Conservation (phyloP, 768 basidiomycete species). For the Russula brevipes region DNA sequence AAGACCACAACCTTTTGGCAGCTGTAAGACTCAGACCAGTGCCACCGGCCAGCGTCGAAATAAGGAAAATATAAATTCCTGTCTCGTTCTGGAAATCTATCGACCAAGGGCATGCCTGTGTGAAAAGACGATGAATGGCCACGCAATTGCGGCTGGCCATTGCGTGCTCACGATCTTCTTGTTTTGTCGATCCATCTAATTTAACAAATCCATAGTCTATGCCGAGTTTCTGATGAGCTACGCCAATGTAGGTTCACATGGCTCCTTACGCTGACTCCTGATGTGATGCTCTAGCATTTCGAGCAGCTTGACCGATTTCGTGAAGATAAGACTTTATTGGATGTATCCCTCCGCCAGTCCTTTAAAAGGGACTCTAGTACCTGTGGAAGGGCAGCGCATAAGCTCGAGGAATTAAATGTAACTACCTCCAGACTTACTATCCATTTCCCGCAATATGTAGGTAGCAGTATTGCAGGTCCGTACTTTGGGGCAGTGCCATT, state of each 20-base stretch:
- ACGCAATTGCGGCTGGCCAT: neutral
- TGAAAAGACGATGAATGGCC: constrained; percentile 1
- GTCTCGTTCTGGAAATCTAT: constrained; percentile 75
- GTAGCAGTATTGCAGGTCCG: constrained; percentile 55
- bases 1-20: constrained; percentile 95
- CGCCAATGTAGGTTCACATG: constrained; percentile 24
- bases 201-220: constrained; percentile 56
- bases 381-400: constrained; percentile 35
- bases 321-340: constrained; percentile 93
- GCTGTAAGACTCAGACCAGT: constrained; percentile 87
- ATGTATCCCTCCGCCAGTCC: constrained; percentile 56
- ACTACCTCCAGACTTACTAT: constrained; percentile 41
- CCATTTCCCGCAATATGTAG: constrained; percentile 83
- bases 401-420: neutral
- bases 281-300: constrained; percentile 81
- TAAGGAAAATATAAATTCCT: constrained; percentile 73
- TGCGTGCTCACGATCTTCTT: constrained; percentile 52
- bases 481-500: constrained; percentile 52
- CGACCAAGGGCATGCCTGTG: constrained; percentile 81
- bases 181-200: constrained; percentile 74
- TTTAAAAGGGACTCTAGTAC: constrained; percentile 61
- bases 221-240: neutral
- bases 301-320: constrained; percentile 85
- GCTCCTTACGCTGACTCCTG: constrained; percentile 43
- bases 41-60: constrained; percentile 88